Conservation (phyloP, 495 filamentous ascomycete genomes). For the Penicillium coffeae region DNA sequence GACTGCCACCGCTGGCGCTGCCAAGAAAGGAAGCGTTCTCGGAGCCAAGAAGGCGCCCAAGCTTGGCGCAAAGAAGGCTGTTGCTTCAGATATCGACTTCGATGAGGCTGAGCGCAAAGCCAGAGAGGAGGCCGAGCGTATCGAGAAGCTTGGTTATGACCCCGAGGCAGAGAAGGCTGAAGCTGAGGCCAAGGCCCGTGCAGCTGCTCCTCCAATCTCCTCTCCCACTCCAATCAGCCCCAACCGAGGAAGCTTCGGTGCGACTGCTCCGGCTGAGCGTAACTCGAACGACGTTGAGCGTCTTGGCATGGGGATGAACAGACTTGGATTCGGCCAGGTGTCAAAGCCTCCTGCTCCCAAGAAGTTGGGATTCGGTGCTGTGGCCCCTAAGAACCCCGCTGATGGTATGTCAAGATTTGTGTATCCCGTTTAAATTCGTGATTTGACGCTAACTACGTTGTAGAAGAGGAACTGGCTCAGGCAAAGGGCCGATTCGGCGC, state of each 20-base stretch:
- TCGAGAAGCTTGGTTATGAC: slow-evolving; percentile 97
- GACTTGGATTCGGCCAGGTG: slow-evolving; percentile 86
- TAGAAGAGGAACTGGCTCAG: slow-evolving; percentile 41
- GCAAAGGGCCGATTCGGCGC: slow-evolving; percentile 58
- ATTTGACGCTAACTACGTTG: neutral
- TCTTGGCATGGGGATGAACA: slow-evolving; percentile 82
- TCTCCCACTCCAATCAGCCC: slow-evolving; percentile 75
- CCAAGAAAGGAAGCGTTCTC: slow-evolving; percentile 78
- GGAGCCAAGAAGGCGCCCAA: slow-evolving; percentile 85
- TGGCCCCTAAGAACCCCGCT: slow-evolving; percentile 55
- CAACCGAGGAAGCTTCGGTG: slow-evolving; percentile 55
- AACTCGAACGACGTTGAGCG: slow-evolving; percentile 78
- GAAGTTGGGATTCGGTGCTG: slow-evolving; percentile 84
- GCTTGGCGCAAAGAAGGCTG: slow-evolving; percentile 88
- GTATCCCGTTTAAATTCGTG: neutral
- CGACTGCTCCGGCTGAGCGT: slow-evolving; percentile 47
- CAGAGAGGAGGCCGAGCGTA: slow-evolving; percentile 94
- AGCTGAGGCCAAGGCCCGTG: slow-evolving; percentile 49
- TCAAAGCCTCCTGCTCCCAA: slow-evolving; percentile 63
- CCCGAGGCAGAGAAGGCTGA: slow-evolving; percentile 77
- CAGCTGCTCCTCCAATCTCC: slow-evolving; percentile 55
- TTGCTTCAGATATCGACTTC: slow-evolving; percentile 79
- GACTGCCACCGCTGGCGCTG: slow-evolving; percentile 51
- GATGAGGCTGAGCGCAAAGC: slow-evolving; percentile 96
- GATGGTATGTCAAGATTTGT: slow-evolving; percentile 55